Conservation (phyloP, 176 grass and related monocot genomes). For the Urochloa ruziziensis region DNA sequence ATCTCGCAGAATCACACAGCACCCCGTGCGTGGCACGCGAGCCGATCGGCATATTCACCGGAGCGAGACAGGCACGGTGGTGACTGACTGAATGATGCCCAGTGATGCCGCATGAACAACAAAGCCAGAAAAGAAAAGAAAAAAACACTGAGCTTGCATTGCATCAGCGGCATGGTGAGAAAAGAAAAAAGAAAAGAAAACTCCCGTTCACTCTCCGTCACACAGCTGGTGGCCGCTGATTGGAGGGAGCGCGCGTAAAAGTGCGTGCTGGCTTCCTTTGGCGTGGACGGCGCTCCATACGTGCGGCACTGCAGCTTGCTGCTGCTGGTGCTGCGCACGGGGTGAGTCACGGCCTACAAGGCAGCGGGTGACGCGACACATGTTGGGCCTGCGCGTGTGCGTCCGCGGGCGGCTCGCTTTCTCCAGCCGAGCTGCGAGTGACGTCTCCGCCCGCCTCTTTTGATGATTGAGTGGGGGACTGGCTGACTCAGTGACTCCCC, state of each 20-base stretch:
- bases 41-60: background rate
- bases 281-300: background rate
- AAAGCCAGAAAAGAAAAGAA: too few relatives aligned
- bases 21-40: background rate
- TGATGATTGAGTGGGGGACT: background rate
- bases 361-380: background rate
- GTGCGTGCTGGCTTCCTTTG: background rate
- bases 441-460: background rate
- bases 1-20: background rate
- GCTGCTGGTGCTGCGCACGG: background rate
- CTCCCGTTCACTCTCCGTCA: background rate
- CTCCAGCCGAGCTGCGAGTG: background rate
- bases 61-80: background rate
- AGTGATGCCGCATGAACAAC: background rate
- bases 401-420: too few relatives aligned
- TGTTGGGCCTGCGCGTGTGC: background rate
- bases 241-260: background rate
- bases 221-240: background rate
- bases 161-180: background rate
- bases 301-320: background rate
- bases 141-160: background rate
- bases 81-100: background rate
- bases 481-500: background rate
- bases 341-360: conserved; percentile 1
- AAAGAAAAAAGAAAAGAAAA: too few relatives aligned